Evolutionary conservation across 192 early-diverging fungal genomes (phyloP).

Genomic region (Coemansia sp.): DNA sequence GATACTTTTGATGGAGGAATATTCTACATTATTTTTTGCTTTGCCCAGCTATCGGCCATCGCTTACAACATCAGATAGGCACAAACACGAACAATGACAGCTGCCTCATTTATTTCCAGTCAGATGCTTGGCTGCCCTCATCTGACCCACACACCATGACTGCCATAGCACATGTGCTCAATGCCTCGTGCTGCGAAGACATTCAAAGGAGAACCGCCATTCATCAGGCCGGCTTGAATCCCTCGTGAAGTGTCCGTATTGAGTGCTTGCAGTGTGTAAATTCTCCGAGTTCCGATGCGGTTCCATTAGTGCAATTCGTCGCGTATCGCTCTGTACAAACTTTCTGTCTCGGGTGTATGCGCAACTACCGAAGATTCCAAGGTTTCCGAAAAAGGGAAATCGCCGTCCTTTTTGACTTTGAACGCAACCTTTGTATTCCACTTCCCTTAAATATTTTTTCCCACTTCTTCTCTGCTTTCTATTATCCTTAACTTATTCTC

Average conservation of each 20-base stretch:
- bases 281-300: background rate
- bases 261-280: background rate
- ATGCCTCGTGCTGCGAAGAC: background rate
- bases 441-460: background rate
- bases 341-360: background rate
- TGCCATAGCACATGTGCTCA: background rate
- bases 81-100: background rate
- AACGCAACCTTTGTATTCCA: background rate
- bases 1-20: background rate
- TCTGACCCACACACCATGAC: background rate
- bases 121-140: background rate
- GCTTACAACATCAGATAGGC: background rate
- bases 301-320: background rate
- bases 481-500: background rate
- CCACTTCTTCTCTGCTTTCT: background rate
- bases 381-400: background rate
- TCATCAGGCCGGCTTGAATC: background rate
- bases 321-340: background rate
- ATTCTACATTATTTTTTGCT: background rate
- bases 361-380: background rate
- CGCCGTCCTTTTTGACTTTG: conserved; percentile 2
- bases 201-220: background rate
- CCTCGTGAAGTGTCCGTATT: too few species aligned
- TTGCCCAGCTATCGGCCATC: background rate
- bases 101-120: background rate